Evolutionary conservation across 2,329 filamentous ascomycete species (phyloP), one percentile per base, ranked within the genome.

Genomic region (Talaromyces islandicus): DNA sequence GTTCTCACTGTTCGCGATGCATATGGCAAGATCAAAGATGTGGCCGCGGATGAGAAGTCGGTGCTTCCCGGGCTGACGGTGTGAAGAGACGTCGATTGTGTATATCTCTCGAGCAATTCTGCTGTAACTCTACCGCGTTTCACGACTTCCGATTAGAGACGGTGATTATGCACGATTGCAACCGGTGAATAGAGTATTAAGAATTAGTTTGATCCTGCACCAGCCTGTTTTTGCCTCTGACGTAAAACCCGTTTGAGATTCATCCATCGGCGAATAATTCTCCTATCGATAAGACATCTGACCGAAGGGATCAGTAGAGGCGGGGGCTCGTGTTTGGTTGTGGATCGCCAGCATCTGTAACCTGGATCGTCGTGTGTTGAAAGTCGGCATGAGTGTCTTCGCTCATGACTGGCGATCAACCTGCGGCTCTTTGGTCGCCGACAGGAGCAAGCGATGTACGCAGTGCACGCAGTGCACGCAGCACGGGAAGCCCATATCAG

Each of bases 1-100:
- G 53, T 62, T 21, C 53, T 62, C 12, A 62, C 57, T n/a, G 53
- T 62, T n/a, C 43, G 60, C 11, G 60, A 62, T 48, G 57, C 60
- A 4, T 62, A 62, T 54, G 60, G 60, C 19, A 62, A 60, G 27
- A 57, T 62, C 19, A 62, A 62, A 27, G 54, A 60, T 46, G 54
- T 30, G 35, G 30, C 25, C 38, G n/a, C 58, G 21, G 14, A 56
- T n/a, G 48, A 52, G 7, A 29, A 29, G 2, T 52, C 27, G 24
- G 14, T 25, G 48, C 12, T 54, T 21, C 52, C 52, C 14, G 53
- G 53, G 14, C 24, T 55, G 53, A 55, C 53, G n/a, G 53, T 55
- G n/a, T 55, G 53, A 55, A 55, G 19, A 41, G 17, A 35, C 19
- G 27, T 21, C 19, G n/a, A 38, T 24, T 7, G 4, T 46, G 43